Conservation (phyloP, 495 filamentous ascomycete species). For the Eremomyces bilateralis region DNA sequence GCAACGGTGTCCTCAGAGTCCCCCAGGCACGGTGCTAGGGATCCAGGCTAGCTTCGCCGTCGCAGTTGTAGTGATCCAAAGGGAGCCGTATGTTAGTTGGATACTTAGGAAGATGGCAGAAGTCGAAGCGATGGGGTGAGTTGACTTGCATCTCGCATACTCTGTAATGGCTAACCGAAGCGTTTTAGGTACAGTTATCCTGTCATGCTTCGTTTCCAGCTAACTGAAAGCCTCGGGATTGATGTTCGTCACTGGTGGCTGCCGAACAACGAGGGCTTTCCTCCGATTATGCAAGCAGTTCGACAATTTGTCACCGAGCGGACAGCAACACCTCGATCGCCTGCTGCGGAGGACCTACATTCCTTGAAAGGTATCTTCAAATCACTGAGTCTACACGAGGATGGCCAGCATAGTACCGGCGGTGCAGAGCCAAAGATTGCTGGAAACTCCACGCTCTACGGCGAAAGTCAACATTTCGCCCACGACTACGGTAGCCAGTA, state of each 20-base stretch:
- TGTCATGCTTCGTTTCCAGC: constrained; percentile 42
- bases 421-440: neutral
- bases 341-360: constrained; percentile 41
- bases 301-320: constrained; percentile 59
- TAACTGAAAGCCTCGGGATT: constrained; percentile 50
- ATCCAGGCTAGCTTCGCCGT: constrained; percentile 62
- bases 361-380: constrained; percentile 56
- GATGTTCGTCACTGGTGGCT: constrained; percentile 69
- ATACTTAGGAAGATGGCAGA: constrained; percentile 53
- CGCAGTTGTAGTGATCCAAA: constrained; percentile 54
- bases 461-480: too few relatives aligned
- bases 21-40: constrained; percentile 42
- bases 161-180: neutral
- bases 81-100: constrained; percentile 60
- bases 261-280: constrained; percentile 55
- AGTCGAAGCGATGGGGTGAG: constrained; percentile 70
- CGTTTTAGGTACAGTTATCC: constrained; percentile 57
- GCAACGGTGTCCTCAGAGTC: constrained; percentile 45
- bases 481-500: too few relatives aligned
- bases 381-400: neutral
- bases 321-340: constrained; percentile 31
- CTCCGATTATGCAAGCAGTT: constrained; percentile 47
- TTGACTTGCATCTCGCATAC: constrained; percentile 6
- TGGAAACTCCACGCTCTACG: too few relatives aligned
- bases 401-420: neutral